Conservation (phyloP, 768 basidiomycete genomes). For the Suillus americanus region DNA sequence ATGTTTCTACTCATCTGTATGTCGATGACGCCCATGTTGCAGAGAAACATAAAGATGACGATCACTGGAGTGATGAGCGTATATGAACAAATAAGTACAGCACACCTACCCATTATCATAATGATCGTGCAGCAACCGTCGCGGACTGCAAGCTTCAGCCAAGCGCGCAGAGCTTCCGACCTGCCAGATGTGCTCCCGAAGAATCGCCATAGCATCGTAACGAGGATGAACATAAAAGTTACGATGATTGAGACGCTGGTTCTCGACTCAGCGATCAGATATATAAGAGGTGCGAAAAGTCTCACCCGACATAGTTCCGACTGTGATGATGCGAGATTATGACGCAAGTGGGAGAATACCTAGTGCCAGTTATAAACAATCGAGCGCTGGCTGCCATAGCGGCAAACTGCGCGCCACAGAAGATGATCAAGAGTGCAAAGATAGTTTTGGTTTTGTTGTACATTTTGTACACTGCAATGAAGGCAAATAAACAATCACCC, state of each 20-base stretch:
- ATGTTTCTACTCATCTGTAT: constrained; percentile 20
- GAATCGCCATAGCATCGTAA: constrained; percentile 22
- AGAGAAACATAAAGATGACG: constrained; percentile 21
- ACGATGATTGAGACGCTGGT: constrained; percentile 21
- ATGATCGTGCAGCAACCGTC: constrained; percentile 14
- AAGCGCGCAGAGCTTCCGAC: background rate
- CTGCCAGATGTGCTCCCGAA: background rate
- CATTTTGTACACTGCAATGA: constrained; percentile 18
- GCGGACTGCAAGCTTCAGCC: constrained; percentile 2
- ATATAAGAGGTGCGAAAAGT: background rate
- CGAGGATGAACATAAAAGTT: constrained; percentile 11
- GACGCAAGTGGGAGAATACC: constrained; percentile 18
- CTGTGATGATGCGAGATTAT: constrained; percentile 13
- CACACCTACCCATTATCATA: constrained; percentile 16
- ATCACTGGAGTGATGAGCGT: constrained; percentile 9
- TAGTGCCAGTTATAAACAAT: constrained; percentile 10
- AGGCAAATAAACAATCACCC: background rate
- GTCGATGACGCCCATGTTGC: constrained; percentile 11
- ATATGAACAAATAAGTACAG: background rate
- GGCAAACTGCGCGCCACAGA: constrained; percentile 11
- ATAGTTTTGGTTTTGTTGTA: constrained; percentile 13
- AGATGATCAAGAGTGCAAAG: constrained; percentile 9
- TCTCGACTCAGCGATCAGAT: background rate
- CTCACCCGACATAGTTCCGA: constrained; percentile 21
- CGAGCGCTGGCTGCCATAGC: constrained; percentile 20